Percentiles rank a stretch among this genome's conserved stretches.
Evolutionary conservation across 139 green algal genomes (phyloP).

Genomic region (Pleodorina starrii): DNA sequence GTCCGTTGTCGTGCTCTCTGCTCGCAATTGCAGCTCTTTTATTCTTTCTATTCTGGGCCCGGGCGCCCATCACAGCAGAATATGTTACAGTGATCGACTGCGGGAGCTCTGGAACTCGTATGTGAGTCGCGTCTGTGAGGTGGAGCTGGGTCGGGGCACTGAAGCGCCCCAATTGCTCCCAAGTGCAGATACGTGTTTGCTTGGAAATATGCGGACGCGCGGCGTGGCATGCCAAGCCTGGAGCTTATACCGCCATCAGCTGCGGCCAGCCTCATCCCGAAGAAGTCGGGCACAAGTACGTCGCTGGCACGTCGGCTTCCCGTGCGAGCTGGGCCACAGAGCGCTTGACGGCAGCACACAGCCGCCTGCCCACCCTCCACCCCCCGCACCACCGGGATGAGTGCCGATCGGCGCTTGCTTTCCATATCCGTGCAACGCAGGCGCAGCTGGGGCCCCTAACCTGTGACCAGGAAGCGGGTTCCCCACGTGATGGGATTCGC

Average conservation of each 20-base stretch:
- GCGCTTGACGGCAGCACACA: not conserved
- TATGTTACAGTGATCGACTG: slow-evolving; percentile 75
- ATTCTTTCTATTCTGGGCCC: not conserved
- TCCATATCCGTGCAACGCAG: no score
- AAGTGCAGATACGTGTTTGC: slow-evolving; percentile 55
- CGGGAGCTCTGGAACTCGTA: slow-evolving; percentile 79
- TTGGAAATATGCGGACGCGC: slow-evolving; percentile 28
- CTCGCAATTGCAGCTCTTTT: not conserved
- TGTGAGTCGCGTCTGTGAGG: slow-evolving; percentile 61
- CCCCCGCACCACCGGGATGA: no score
- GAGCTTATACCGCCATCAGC: slow-evolving; percentile 20
- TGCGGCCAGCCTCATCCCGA: slow-evolving; percentile 23
- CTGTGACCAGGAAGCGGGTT: no score
- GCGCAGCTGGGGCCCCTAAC: no score
- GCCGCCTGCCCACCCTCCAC: no score
- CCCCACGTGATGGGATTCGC: no score
- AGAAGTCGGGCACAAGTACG: slow-evolving; percentile 37
- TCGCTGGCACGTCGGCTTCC: no score
- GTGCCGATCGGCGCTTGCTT: no score
- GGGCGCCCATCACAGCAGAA: not conserved
- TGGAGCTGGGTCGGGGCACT: not conserved
- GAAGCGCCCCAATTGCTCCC: not conserved
- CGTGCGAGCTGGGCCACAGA: no score
- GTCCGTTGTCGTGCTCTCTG: slow-evolving; percentile 11
- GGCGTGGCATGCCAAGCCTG: slow-evolving; percentile 19